These are phyloP conservation scores for Linum lewisii DNA, from an alignment of 345 rosid species.

Conservation along the genomic window DNA sequence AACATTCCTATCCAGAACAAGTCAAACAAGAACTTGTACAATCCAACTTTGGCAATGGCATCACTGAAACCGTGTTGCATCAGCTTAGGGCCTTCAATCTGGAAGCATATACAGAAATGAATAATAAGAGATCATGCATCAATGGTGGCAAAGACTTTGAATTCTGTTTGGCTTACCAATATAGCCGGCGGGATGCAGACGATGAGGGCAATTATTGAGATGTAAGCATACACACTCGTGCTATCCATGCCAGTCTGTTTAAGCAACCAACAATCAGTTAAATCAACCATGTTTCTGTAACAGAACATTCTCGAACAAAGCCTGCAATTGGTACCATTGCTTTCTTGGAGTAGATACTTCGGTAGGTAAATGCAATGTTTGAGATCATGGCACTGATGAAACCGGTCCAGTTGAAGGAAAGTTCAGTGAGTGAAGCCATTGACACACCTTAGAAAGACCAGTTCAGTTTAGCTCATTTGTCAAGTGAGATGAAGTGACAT, in stretches of 20 bases:
- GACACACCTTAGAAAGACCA: slow-evolving; percentile 30
- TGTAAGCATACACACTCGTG: slow-evolving; percentile 44
- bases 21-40: slow-evolving; percentile 32
- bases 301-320: neutral
- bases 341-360: slow-evolving; percentile 48
- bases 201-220: slow-evolving; percentile 38
- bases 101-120: slow-evolving; percentile 4
- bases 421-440: slow-evolving; percentile 48
- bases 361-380: slow-evolving; percentile 41
- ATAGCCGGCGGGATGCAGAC: slow-evolving; percentile 43
- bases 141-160: neutral
- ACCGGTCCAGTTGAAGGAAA: slow-evolving; percentile 48
- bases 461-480: neutral
- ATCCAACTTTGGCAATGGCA: slow-evolving; percentile 42
- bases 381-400: slow-evolving; percentile 49
- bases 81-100: slow-evolving; percentile 48
- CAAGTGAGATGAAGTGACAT: no score
- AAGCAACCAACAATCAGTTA: neutral
- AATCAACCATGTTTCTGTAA: neutral
- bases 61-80: slow-evolving; percentile 37
- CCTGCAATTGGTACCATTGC: slow-evolving; percentile 28
- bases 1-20: slow-evolving; percentile 49
- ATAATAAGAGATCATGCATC: neutral
- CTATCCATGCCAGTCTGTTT: slow-evolving; percentile 48
- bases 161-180: slow-evolving; percentile 32